Evolutionary conservation across 2,329 filamentous ascomycete genomes (phyloP).

Genomic region (Ophiosphaerella herpotricha): DNA sequence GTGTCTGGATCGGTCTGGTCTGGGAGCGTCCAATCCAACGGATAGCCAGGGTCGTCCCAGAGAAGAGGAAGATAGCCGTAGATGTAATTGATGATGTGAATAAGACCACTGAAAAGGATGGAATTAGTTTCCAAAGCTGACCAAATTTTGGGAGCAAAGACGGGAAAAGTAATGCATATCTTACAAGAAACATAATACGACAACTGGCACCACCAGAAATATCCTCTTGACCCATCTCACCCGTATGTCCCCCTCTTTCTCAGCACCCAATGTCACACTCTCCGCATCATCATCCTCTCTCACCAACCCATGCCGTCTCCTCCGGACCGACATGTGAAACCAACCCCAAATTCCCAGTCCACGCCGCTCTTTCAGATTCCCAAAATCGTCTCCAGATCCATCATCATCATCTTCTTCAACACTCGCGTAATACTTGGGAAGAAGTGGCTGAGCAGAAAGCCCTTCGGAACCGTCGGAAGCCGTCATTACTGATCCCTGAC

Average conservation of each 20-base stretch:
- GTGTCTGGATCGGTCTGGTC: slow-evolving; percentile 42
- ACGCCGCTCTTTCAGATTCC: slow-evolving; percentile 10
- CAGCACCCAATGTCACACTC: slow-evolving; percentile 14
- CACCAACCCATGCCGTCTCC: slow-evolving; percentile 25
- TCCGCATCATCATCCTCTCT: slow-evolving; percentile 13
- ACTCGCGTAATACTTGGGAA: slow-evolving; percentile 20
- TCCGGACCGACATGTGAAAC: slow-evolving; percentile 35
- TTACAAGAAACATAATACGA: slow-evolving; percentile 41
- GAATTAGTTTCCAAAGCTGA: slow-evolving; percentile 14
- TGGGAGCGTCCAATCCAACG: slow-evolving; percentile 49
- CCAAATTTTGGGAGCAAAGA: neutral
- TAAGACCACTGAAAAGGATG: slow-evolving; percentile 42
- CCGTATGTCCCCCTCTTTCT: slow-evolving; percentile 22
- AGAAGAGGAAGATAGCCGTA: slow-evolving; percentile 44
- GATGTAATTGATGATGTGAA: slow-evolving; percentile 49
- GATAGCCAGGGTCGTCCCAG: slow-evolving; percentile 42
- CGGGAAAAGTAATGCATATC: slow-evolving; percentile 6
- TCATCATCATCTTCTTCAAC: slow-evolving; percentile 31
- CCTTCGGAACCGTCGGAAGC: slow-evolving; percentile 20
- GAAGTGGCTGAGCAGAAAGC: slow-evolving; percentile 23
- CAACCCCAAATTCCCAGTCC: slow-evolving; percentile 28
- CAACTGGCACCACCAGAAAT: slow-evolving; percentile 23
- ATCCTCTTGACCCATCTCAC: slow-evolving; percentile 25
- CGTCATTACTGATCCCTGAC: slow-evolving; percentile 21
- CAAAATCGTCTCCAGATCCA: slow-evolving; percentile 17